Evolutionary conservation across 2,329 filamentous ascomycete species (phyloP), one percentile per base, ranked within the genome.

Genomic region (Chaetomium strumarium): DNA sequence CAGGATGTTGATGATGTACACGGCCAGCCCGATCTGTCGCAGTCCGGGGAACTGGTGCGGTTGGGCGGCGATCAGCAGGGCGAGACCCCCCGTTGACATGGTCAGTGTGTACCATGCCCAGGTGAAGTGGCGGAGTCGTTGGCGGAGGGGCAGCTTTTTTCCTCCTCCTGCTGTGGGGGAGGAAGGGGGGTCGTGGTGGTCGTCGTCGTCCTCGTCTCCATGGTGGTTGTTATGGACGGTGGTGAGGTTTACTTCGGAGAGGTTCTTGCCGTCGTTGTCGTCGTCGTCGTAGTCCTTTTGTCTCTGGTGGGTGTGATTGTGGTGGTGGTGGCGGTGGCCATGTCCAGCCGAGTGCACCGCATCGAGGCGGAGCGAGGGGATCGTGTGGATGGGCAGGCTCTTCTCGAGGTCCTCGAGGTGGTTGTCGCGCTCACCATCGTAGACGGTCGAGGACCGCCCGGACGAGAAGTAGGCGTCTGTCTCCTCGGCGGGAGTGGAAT

Each of bases 91-190:
- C 0, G 85, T 88, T 44, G 83, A 86, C 86, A 90, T 90, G 2
- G 84, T 84, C 31, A 82, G 72, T 1, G 85, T 86, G 67, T 84
- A 91, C 85, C 85, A 89, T 16, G 81, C 82, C 84, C 82, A 84
- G 1, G 81, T 85, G 63, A 85, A 83, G 67, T 84, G 80, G 42
- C 74, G 68, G 24, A 81, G 66, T 4, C 78, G 69, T 50, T 75
- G 62, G 49, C 70, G 70, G 17, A 79, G 52, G 3, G 67, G 61
- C 1, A 78, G 60, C 47, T 67, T n/a, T 24, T 7, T 4, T 4
- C 24, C 24, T 24, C 24, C 24, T 24, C 24, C 24, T 24, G 4
- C 24, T 24, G 4, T 7, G 24, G 24, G 7, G 24, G 24, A 24
- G 24, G 24, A 71, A 2, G 68, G 70, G 14, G 68, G 67, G 19